These are phyloP conservation scores for Scheffersomyces insectosa DNA, from an alignment of 1,139 yeast genomes.

Conservation along the genomic window DNA sequence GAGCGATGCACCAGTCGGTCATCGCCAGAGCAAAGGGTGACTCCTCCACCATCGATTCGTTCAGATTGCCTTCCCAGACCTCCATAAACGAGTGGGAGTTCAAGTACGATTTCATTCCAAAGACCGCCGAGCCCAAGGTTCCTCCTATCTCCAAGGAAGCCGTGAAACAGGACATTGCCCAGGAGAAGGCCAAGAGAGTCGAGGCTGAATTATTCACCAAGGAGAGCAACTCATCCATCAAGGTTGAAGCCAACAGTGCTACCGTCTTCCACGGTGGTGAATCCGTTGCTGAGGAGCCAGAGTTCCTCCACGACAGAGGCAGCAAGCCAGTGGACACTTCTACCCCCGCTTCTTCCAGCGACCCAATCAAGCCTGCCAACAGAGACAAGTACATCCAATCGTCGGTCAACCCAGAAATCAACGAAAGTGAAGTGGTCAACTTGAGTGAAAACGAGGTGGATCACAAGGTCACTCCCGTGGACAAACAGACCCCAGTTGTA, in stretches of 20 bases:
- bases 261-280: conserved; percentile 49
- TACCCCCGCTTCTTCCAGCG: conserved; percentile 6
- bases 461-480: conserved; percentile 35
- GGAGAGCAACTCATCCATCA: conserved; percentile 39
- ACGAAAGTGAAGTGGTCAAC: conserved; percentile 37
- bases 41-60: conserved; percentile 47
- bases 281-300: conserved; percentile 39
- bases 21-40: conserved; percentile 39
- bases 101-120: conserved; percentile 52
- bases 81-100: conserved; percentile 53
- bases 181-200: conserved; percentile 39
- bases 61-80: conserved; percentile 46
- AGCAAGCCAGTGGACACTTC: conserved; percentile 16
- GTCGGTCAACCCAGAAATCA: conserved; percentile 45
- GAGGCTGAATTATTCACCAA: conserved; percentile 42
- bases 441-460: conserved; percentile 40
- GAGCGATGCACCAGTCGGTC: conserved; percentile 13
- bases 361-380: conserved; percentile 35
- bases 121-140: conserved; percentile 45
- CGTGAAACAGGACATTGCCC: conserved; percentile 49
- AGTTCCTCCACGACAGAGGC: conserved; percentile 38
- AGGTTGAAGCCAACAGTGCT: conserved; percentile 48
- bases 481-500: conserved; percentile 30
- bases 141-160: conserved; percentile 57
- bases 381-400: conserved; percentile 45